A percentile compares a stretch with the other conserved stretches of the same genome.
phyloP scores from a whole-genome alignment of 441 rosid genomes.

The Isatis lusitanica region DNA sequence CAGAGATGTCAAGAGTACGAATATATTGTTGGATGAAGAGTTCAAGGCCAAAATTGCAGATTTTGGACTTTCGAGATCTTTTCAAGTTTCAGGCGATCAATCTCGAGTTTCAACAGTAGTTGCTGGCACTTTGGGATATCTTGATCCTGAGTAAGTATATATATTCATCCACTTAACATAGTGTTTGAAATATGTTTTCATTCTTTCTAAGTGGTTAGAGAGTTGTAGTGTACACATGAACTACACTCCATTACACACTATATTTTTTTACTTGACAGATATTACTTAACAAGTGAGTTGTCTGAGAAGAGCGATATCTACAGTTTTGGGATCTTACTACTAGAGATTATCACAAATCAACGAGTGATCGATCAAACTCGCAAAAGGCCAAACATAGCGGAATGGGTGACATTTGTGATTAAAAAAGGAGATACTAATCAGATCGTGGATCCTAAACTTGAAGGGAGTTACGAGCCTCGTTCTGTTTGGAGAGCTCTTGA shows the following conservation, averaged over 20 bases:
- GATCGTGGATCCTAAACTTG: constrained; percentile 45
- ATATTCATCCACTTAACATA: neutral
- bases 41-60: constrained; percentile 57
- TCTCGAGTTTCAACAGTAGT: constrained; percentile 37
- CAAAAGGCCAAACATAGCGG: constrained; percentile 29
- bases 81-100: constrained; percentile 22
- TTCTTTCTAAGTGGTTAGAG: neutral
- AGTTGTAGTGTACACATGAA: neutral
- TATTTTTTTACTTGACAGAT: constrained; percentile 29
- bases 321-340: constrained; percentile 44
- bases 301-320: constrained; percentile 45
- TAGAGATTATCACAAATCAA: constrained; percentile 47
- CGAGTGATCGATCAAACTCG: constrained; percentile 30
- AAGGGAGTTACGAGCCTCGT: constrained; percentile 30
- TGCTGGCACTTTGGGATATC: constrained; percentile 56
- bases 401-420: constrained; percentile 32
- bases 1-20: constrained; percentile 55
- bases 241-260: neutral
- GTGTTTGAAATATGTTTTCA: neutral
- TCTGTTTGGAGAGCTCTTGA: constrained; percentile 49
- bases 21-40: constrained; percentile 43
- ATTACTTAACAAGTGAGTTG: constrained; percentile 24
- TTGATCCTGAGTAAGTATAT: constrained; percentile 49
- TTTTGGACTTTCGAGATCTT: constrained; percentile 52
- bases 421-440: constrained; percentile 42